Evolutionary conservation across 2,329 filamentous ascomycete genomes (phyloP).

Genomic region (Graphilbum sp.): DNA sequence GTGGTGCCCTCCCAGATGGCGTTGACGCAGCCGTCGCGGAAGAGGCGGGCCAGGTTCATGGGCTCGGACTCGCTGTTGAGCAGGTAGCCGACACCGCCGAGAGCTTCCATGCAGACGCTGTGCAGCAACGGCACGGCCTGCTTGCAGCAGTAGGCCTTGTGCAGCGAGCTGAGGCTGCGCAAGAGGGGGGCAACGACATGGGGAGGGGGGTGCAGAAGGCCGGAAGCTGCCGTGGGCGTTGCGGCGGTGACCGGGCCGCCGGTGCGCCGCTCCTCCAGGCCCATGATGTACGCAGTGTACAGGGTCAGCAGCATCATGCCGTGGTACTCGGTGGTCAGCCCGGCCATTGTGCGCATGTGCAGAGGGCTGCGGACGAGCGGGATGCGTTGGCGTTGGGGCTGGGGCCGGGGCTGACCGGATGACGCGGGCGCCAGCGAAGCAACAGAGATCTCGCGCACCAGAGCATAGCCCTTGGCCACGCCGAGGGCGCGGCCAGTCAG

Average conservation of each 20-base stretch:
- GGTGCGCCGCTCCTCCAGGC: slow-evolving; percentile 25
- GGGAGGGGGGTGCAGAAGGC: slow-evolving; percentile 16
- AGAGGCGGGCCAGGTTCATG: slow-evolving; percentile 49
- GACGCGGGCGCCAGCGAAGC: too few species aligned
- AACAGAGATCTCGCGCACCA: slow-evolving; percentile 30
- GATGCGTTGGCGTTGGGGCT: slow-evolving; percentile 4
- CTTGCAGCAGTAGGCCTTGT: slow-evolving; percentile 42
- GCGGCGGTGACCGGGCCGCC: neutral
- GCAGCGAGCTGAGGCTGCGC: slow-evolving; percentile 39
- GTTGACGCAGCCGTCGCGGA: slow-evolving; percentile 46
- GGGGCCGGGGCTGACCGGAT: too few species aligned
- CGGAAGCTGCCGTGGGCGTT: neutral
- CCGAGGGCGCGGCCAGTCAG: slow-evolving; percentile 38
- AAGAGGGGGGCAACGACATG: slow-evolving; percentile 27
- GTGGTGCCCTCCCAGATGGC: slow-evolving; percentile 52
- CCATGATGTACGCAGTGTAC: slow-evolving; percentile 36
- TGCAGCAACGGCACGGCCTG: slow-evolving; percentile 31
- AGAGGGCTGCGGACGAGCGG: slow-evolving; percentile 33
- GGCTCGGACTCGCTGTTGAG: slow-evolving; percentile 43
- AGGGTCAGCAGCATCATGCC: slow-evolving; percentile 38
- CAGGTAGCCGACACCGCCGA: slow-evolving; percentile 52
- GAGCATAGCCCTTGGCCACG: slow-evolving; percentile 40
- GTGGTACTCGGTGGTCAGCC: slow-evolving; percentile 36
- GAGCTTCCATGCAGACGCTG: slow-evolving; percentile 42
- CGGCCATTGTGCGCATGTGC: slow-evolving; percentile 42